phyloP scores from a whole-genome alignment of 108 stramenopile genomes.

The Epithemia pelagica region DNA sequence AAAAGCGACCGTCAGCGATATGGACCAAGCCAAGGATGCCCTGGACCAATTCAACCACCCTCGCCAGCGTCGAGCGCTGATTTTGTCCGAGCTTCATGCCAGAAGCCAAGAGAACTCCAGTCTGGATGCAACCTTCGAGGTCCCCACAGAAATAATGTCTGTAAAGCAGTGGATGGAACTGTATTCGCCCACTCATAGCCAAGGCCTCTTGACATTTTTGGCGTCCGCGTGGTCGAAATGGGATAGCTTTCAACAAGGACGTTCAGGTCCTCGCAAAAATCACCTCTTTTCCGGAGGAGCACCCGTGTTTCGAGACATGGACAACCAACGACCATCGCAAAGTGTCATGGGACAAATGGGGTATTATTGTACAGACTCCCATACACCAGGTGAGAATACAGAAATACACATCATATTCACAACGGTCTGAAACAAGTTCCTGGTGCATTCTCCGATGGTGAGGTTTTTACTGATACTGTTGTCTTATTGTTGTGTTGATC shows the following conservation, averaged over 20 bases:
- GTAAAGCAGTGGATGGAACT: constrained; percentile 3
- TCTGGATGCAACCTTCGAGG: neutral
- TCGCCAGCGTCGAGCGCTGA: constrained; percentile 47
- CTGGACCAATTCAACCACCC: constrained; percentile 66
- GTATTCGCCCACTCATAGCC: constrained; percentile 22
- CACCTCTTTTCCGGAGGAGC: neutral
- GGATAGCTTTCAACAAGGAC: constrained; percentile 20
- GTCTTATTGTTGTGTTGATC: too few species aligned
- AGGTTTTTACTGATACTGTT: too few species aligned
- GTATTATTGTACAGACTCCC: constrained; percentile 64
- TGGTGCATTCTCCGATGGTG: too few species aligned
- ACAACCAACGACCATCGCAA: constrained; percentile 41
- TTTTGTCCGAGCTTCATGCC: constrained; percentile 26
- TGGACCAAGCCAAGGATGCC: constrained; percentile 19
- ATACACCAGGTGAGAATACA: constrained; percentile 34
- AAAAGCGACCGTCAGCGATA: neutral
- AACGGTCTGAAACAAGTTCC: too few species aligned
- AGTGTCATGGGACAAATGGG: constrained; percentile 75
- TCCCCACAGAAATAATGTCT: neutral
- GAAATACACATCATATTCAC: too few species aligned
- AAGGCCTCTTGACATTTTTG: constrained; percentile 31
- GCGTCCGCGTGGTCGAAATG: constrained; percentile 34
- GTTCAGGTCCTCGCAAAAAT: neutral
- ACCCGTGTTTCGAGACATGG: constrained; percentile 25
- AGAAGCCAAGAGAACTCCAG: neutral